Evolutionary conservation across 2,329 filamentous ascomycete species (phyloP).

Genomic region (Fusarium coicis): DNA sequence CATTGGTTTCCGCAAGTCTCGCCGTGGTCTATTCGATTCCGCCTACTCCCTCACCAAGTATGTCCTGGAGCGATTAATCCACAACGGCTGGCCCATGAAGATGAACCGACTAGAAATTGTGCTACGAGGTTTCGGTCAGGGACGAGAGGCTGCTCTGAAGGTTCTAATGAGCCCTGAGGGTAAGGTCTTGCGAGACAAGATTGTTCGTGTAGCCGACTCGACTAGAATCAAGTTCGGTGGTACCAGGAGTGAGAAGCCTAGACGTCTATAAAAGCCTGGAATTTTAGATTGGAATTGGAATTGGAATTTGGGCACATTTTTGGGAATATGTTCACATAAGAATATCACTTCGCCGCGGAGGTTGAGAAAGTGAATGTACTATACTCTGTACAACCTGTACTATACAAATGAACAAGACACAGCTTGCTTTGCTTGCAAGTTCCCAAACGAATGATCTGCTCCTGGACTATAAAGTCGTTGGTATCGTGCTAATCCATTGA

Average conservation of each 20-base stretch:
- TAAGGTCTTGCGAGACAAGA: slow-evolving; percentile 75
- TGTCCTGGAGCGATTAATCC: slow-evolving; percentile 84
- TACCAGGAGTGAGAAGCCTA: slow-evolving; percentile 83
- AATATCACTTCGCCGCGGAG: slow-evolving; percentile 18
- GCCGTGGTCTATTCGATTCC: slow-evolving; percentile 86
- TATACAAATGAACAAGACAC: slow-evolving; percentile 42
- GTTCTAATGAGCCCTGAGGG: slow-evolving; percentile 89
- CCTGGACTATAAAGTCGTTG: slow-evolving; percentile 34
- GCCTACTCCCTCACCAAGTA: slow-evolving; percentile 90
- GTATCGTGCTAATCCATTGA: slow-evolving; percentile 43
- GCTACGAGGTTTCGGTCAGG: slow-evolving; percentile 85
- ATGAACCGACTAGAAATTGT: slow-evolving; percentile 84
- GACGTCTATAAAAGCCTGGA: slow-evolving; percentile 70
- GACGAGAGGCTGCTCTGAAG: slow-evolving; percentile 90
- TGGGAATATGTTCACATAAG: slow-evolving; percentile 13
- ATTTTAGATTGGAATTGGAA: background rate
- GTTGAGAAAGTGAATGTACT: slow-evolving; percentile 48
- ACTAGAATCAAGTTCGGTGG: slow-evolving; percentile 97
- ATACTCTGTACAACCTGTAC: slow-evolving; percentile 50
- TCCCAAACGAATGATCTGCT: slow-evolving; percentile 37
- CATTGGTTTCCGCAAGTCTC: slow-evolving; percentile 88
- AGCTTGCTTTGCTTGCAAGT: slow-evolving; percentile 29
- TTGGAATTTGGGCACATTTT: slow-evolving; percentile 11
- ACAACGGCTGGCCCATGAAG: slow-evolving; percentile 79
- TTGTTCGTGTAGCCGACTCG: slow-evolving; percentile 83